Evolutionary conservation across 306 rosid genomes (phyloP), one percentile per base, ranked within the genome.

Genomic region (Pachyrhizus erosus): DNA sequence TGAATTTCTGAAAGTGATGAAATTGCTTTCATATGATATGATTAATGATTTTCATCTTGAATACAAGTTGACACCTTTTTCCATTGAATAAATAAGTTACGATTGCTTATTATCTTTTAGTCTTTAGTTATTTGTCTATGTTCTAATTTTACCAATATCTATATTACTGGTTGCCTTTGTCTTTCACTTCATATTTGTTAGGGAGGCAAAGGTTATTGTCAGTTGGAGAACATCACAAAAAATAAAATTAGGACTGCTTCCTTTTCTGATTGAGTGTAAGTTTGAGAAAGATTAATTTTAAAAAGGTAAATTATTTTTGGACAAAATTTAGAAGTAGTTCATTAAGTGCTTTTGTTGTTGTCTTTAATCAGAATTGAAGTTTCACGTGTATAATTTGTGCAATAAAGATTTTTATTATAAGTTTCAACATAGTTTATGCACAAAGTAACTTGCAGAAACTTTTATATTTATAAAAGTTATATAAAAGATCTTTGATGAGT

Each of bases 41-140:
- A 43, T 81, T 79, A 24, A 67, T 55, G 82, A 82, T 82, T 54
- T 73, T 86, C 83, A 64, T 79, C 74, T 80, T 68, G 52, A 68
- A 42, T 76, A 82, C 80, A 57, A 57, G 73, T 78, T 67, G 52
- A 23, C 26, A 77, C 61, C 24, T 48, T 42, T 75, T 29, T 55
- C 57, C 73, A 42, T 73, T 77, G 76, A 78, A 66, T 77, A 84
- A 54, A 80, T 70, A 82, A 12, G 76, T 68, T 64, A 51, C 17
- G 37, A 66, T 83, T 68, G 49, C 64, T 77, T 80, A 67, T 66
- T 27, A 9, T 34, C 77, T 24, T 27, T 15, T 43, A 20, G 61
- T 45, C 52, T 70, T 70, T 37, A 1, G 64, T 49, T 18, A 10
- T 54, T 20, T 42, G 57, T 69, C 29, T 60, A 37, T 34, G 43